Base-by-base conservation (phyloP, 768 basidiomycete species). In the Nidula microcarpa region DNA sequence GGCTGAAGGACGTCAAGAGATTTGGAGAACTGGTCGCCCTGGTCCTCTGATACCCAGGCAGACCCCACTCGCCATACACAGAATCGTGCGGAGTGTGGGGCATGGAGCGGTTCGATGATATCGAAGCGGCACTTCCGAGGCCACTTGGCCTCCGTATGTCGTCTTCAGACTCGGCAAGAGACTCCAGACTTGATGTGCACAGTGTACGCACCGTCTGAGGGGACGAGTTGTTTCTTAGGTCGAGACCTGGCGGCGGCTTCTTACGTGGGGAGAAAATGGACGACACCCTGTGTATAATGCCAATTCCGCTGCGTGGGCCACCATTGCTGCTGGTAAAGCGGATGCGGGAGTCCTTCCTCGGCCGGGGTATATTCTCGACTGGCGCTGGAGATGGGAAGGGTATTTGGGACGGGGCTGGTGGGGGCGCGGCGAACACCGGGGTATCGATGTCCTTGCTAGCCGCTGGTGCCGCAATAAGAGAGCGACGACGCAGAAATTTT, bases 101-200 rank as follows among this genome's bases (percentile, higher is more conserved):
- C 23, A 73, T 53, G 7, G 74, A 72, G 7, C 62, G 63, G 34
- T 68, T 65, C 5, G 73, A 74, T 0, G 61, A 62, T 14, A 74
- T 58, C 2, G 75, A 73, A 0, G 64, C 67, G 6, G 72, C 63
- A 33, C 73, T 68, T 18, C 77, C 77, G 10, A 78, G 60, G 5
- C 75, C 77, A 58, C 77, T 78, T 6, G 77, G 77, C 43, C 73
- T 58, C 30, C 77, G 73, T 50, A 78, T 78, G 33, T 78, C 75
- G 46, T 75, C 74, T n/a, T 65, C 64, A 5, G 64, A 65, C 17
- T 61, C 62, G 9, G 56, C 47, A 11, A 49, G n/a, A 13, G 48
- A 49, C 33, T 49, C 48, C 11, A 13, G 33, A n/a, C 48, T 36
- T 11, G 17, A 9, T 8, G 48, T 13, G 16, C 30, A 11, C 4